Evolutionary conservation across 192 early-diverging fungal genomes (phyloP), one percentile per base, ranked within the genome.

Genomic region (Chytriomyces sp.): DNA sequence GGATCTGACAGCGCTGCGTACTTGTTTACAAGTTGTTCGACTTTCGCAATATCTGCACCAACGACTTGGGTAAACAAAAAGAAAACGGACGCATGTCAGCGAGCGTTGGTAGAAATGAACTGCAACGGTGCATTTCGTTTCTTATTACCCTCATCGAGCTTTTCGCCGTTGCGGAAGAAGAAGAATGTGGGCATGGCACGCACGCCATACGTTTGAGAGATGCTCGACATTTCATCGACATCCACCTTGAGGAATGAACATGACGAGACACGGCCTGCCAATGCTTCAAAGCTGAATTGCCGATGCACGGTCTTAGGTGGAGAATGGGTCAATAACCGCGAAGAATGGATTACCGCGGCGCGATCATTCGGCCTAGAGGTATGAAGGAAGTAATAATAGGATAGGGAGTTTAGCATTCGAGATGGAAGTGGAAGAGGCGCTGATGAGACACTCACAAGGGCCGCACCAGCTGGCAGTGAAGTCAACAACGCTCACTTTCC

Each of bases 231-330:
- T 0, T 92, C 86, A 72, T 97, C 95, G 13, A 97, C 93, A 82
- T 96, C 91, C 50, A 97, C 90, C 85, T 93, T 94, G 64, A 92
- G 81, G 73, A 97, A 96, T n/a, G 76, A 66, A 47, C 91, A 80
- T 49, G 87, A 79, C 5, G 85, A 13, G 80, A 83, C 76, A 35
- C 85, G 66, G 20, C 78, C 78, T 4, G 91, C 79, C 9, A 95
- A 84, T 64, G 86, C 72, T 26, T 82, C 83, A 69, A 91, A 92
- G 16, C 67, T 68, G 53, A 20, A 57, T 57, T 20, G 5, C 5
- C 20, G 53, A 35, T 35, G 35, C 35, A 35, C 35, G 35, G 35
- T 35, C 35, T 35, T 35, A 35, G 35, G 44, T 50, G 46, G 13
- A 48, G 16, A 16, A 48, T 47, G 67, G 4, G 28, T n/a, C 24